Conservation (phyloP, 768 basidiomycete species). For the Vararia minispora region DNA sequence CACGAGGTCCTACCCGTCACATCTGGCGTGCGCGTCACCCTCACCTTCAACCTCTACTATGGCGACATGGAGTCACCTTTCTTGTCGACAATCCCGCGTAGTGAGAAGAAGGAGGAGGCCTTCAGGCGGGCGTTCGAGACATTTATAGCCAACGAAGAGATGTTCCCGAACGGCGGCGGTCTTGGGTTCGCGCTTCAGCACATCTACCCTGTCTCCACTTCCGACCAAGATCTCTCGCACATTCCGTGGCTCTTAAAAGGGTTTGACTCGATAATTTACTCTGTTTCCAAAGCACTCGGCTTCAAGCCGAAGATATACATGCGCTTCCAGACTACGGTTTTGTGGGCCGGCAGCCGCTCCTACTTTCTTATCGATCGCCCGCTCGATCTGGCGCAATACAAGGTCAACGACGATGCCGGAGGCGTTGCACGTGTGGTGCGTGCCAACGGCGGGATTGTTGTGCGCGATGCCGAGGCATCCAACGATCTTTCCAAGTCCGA, state of each 20-base stretch:
- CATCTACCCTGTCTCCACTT: constrained; percentile 22
- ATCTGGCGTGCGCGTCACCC: constrained; percentile 31
- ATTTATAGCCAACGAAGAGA: constrained; percentile 22
- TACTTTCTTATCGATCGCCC: background rate
- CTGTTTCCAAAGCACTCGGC: background rate
- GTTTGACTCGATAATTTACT: background rate
- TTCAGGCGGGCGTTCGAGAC: constrained; percentile 12
- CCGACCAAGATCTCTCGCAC: background rate
- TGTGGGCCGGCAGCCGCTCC: background rate
- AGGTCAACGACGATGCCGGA: background rate
- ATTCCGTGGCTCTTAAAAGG: constrained; percentile 3
- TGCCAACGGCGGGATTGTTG: background rate
- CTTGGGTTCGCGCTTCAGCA: constrained; percentile 30
- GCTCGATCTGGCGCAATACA: background rate
- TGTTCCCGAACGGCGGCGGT: constrained; percentile 28
- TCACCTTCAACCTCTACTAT: constrained; percentile 32
- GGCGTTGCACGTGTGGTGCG: background rate
- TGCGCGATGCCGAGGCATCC: no score
- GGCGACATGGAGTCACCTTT: background rate
- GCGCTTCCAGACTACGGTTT: background rate
- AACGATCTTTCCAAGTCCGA: background rate
- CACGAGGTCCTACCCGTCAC: constrained; percentile 33
- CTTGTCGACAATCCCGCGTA: constrained; percentile 2
- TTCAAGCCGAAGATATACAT: constrained; percentile 2
- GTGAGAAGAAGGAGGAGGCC: constrained; percentile 1